These are phyloP conservation scores for Quercus dentata DNA, from an alignment of 306 rosid genomes.

Conservation along the genomic window DNA sequence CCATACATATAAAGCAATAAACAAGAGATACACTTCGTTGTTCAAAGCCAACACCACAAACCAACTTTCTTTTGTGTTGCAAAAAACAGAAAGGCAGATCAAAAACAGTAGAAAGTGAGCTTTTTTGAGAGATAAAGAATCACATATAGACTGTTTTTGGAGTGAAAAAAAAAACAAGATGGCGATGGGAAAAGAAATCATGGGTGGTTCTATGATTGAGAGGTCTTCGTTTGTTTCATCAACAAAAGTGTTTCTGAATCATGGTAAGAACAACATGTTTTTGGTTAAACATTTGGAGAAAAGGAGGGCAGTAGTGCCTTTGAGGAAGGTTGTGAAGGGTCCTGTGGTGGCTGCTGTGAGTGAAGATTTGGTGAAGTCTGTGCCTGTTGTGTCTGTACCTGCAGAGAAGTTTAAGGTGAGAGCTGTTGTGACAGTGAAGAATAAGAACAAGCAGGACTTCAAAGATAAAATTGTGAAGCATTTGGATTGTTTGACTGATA, in stretches of 20 bases:
- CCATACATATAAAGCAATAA: not conserved
- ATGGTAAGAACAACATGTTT: conserved; percentile 12
- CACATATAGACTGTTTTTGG: not conserved
- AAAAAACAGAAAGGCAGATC: not conserved
- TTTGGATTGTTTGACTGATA: conserved; percentile 67
- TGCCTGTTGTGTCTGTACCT: conserved; percentile 13
- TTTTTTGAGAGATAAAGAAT: not conserved
- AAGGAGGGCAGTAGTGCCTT: conserved; percentile 19
- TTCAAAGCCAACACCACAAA: conserved; percentile 8
- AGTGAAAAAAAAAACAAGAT: conserved; percentile 13
- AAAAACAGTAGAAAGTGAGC: not conserved
- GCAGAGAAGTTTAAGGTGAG: conserved; percentile 62
- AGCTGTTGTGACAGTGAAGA: conserved; percentile 82
- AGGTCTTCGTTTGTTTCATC: conserved; percentile 40
- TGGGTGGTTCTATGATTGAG: conserved; percentile 44
- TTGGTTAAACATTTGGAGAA: conserved; percentile 27
- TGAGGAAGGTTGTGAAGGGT: conserved; percentile 42
- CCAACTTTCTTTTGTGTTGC: not conserved
- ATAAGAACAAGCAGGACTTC: conserved; percentile 80
- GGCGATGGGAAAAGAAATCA: conserved; percentile 60
- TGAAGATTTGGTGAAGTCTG: conserved; percentile 58
- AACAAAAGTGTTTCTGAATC: conserved; percentile 20
- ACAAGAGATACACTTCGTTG: not conserved
- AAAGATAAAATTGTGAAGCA: conserved; percentile 64
- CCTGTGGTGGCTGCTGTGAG: conserved; percentile 80